phyloP scores from a whole-genome alignment of 1,284 basidiomycete genomes.

The Mycena citricolor region DNA sequence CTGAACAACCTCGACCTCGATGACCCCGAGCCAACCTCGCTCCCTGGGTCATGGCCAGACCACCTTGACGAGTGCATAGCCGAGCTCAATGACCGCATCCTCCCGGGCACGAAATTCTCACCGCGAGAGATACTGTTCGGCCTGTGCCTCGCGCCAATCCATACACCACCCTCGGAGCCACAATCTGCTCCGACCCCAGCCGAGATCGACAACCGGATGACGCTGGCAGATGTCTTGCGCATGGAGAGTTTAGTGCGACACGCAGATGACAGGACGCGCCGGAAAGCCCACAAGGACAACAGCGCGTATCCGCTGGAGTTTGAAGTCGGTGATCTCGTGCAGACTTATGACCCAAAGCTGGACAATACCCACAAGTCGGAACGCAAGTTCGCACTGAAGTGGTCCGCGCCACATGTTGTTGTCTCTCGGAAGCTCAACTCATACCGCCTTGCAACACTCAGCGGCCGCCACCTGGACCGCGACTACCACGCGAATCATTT shows the following conservation, averaged over 20 bases:
- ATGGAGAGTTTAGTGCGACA: conserved; percentile 24
- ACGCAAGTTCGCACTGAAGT: conserved; percentile 24
- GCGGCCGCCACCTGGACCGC: not conserved
- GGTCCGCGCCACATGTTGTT: conserved; percentile 3
- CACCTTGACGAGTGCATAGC: conserved; percentile 31
- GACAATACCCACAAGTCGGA: conserved; percentile 29
- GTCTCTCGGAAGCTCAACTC: conserved; percentile 1
- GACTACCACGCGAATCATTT: conserved; percentile 4
- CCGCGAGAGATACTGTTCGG: conserved; percentile 20
- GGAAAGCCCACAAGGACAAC: conserved; percentile 12
- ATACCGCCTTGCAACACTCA: conserved; percentile 5
- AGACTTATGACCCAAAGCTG: conserved; percentile 29
- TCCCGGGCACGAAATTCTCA: conserved; percentile 11
- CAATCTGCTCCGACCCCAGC: not conserved
- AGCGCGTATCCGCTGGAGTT: conserved; percentile 26
- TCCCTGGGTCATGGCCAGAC: conserved; percentile 31
- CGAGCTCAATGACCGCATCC: conserved; percentile 27
- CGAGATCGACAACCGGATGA: conserved; percentile 2
- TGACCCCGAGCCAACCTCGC: conserved; percentile 11
- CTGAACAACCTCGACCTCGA: conserved; percentile 30
- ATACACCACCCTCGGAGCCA: not conserved
- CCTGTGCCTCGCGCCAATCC: not conserved
- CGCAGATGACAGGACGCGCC: not conserved
- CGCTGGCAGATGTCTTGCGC: conserved; percentile 18
- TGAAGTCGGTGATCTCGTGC: conserved; percentile 31